A percentile compares a stretch with the other conserved stretches of the same genome.
Evolutionary conservation across 176 grass and related monocot species (phyloP).

Genomic region (Cenchrus purpureus): DNA sequence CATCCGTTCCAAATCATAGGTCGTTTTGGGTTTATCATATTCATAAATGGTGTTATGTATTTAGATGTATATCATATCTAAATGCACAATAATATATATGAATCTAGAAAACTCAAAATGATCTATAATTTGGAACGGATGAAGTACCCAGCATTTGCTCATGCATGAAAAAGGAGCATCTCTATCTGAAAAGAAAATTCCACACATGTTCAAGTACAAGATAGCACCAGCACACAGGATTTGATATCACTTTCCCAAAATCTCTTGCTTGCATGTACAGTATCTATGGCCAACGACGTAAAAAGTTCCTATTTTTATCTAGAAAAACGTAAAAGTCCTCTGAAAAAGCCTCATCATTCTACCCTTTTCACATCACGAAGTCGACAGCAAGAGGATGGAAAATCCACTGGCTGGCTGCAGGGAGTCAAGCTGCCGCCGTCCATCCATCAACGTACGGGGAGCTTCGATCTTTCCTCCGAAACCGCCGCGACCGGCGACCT

Average conservation of each 20-base stretch:
- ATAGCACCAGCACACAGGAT: neutral
- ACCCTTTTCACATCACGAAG: neutral
- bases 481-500: neutral
- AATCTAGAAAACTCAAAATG: too few species aligned
- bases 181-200: neutral
- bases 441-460: neutral
- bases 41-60: too few species aligned
- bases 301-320: neutral
- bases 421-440: constrained; percentile 33
- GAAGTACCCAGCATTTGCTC: too few species aligned
- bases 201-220: neutral
- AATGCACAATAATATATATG: too few species aligned
- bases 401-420: constrained; percentile 20
- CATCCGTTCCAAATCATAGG: too few species aligned
- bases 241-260: neutral
- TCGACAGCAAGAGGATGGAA: neutral
- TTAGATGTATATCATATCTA: too few species aligned
- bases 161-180: neutral
- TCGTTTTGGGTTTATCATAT: too few species aligned
- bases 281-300: neutral
- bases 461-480: neutral
- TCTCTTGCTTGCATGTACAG: neutral
- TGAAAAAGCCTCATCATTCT: neutral
- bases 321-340: neutral
- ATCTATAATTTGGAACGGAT: too few species aligned